Base-by-base conservation (phyloP, 441 rosid genomes). In the Heliophila coronopifolia region DNA sequence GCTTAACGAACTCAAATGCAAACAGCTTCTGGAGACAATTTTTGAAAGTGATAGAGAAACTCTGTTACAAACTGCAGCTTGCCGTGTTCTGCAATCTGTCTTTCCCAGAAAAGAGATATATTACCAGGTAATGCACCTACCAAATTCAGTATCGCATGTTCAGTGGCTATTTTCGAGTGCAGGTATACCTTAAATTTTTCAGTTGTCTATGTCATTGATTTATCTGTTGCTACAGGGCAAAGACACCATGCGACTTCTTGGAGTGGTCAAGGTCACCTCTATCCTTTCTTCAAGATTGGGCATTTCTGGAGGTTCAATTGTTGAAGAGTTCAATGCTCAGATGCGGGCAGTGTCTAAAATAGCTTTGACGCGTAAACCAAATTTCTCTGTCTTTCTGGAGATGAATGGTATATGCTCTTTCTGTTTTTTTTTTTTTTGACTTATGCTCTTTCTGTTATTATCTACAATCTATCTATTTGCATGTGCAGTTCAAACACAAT, bases 321-420 rank as follows among this genome's bases (percentile, higher is more conserved):
- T 94, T 63, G 98, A 84, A 71, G 99, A 94, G 72, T 91, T 94
- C 67, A 91, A 80, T 47, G 82, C 89, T 59, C 99, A 87, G 76
- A 91, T 94, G 97, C 90, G 85, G 58, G 94, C 94, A n/a, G 93
- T 94, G 40, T 91, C 98, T 55, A 94, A 82, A 88, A 83, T 91
- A 73, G 94, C 99, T 47, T 69, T 94, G 86, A 89, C 82, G 57
- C 98, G 94, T 35, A 94, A 76, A 42, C 73, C 86, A 61, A 91
- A 87, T 77, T 79, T 94, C 55, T 83, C 94, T 11, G 55, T 22
- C 53, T 91, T 91, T 66, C 70, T 94, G 68, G 98, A 91, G 74
- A 73, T 48, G 56, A 77, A 85, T 69, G 99, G 98, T 94, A 81
- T 38, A 50, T 27, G 19, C 10, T 1, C 28, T 18, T 42, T 36